Percentiles rank a stretch among this genome's conserved stretches.
These are phyloP conservation scores for Heritiera littoralis DNA, from an alignment of 345 rosid genomes.

Conservation along the genomic window DNA sequence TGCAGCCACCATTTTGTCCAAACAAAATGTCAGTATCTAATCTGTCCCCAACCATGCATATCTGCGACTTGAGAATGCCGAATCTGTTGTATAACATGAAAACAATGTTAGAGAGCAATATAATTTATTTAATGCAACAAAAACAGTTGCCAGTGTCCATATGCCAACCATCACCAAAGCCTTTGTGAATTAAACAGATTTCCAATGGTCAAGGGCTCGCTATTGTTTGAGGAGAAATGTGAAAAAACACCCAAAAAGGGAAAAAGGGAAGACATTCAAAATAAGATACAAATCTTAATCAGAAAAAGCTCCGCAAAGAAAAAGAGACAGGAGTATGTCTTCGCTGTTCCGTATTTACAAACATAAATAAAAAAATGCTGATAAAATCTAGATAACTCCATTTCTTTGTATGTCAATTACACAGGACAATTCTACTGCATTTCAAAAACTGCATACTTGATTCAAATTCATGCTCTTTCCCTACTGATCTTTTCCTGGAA, in stretches of 20 bases:
- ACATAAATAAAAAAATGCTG: neutral
- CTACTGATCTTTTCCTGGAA: neutral
- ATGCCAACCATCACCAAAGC: neutral
- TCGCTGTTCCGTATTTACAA: neutral
- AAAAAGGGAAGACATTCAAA: neutral
- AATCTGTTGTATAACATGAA: conserved; percentile 49
- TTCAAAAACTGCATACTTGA: neutral
- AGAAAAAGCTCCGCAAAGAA: neutral
- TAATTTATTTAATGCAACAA: neutral
- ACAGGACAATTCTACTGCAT: neutral
- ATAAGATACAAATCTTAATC: neutral
- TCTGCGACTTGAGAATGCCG: conserved; percentile 78
- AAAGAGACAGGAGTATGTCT: neutral
- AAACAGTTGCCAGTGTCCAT: neutral
- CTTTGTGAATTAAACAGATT: neutral
- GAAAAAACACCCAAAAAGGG: conserved; percentile 2
- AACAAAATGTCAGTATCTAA: conserved; percentile 89
- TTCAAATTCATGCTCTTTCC: neutral
- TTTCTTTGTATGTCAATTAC: neutral
- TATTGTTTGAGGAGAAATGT: neutral
- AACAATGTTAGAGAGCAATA: neutral
- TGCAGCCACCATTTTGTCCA: conserved; percentile 92
- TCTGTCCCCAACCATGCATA: conserved; percentile 99
- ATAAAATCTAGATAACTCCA: neutral
- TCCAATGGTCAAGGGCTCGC: neutral